These are phyloP conservation scores for Metschnikowia peoriensis DNA, from an alignment of 805 yeast species.

Conservation along the genomic window DNA sequence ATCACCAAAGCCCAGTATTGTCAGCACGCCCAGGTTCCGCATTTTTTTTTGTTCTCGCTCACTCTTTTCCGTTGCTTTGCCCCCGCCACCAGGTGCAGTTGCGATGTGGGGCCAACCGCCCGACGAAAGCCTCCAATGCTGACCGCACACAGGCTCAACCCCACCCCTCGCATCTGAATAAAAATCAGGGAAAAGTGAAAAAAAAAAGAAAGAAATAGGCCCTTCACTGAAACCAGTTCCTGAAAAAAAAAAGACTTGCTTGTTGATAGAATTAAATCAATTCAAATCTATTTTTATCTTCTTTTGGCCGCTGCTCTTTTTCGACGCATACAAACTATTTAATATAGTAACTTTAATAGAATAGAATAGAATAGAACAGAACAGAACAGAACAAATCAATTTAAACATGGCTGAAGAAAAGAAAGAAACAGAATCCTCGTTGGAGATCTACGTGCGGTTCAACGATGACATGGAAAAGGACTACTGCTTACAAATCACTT, in stretches of 20 bases:
- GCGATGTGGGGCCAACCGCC: not conserved
- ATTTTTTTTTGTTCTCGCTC: not conserved
- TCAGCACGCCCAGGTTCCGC: not conserved
- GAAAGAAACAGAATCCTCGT: constrained; percentile 12
- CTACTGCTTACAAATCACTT: constrained; percentile 77
- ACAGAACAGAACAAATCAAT: not conserved
- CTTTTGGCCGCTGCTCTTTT: not conserved
- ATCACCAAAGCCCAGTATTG: not conserved
- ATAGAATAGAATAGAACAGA: not conserved
- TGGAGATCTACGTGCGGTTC: constrained; percentile 71
- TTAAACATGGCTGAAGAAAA: constrained; percentile 1
- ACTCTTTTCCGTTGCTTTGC: not conserved
- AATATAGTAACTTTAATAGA: too few relatives aligned
- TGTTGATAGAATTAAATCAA: too few relatives aligned
- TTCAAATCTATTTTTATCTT: too few relatives aligned
- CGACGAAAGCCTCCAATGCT: not conserved
- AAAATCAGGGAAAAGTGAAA: not conserved
- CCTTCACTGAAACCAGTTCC: not conserved
- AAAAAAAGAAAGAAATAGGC: not conserved
- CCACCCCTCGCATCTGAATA: not conserved
- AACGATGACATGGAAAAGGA: constrained; percentile 84
- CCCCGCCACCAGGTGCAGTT: not conserved
- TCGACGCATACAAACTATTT: not conserved
- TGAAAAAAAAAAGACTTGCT: too few relatives aligned
- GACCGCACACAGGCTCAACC: not conserved